Conservation (phyloP, 805 yeast genomes). For the Kodamaea nitidulidarum region DNA sequence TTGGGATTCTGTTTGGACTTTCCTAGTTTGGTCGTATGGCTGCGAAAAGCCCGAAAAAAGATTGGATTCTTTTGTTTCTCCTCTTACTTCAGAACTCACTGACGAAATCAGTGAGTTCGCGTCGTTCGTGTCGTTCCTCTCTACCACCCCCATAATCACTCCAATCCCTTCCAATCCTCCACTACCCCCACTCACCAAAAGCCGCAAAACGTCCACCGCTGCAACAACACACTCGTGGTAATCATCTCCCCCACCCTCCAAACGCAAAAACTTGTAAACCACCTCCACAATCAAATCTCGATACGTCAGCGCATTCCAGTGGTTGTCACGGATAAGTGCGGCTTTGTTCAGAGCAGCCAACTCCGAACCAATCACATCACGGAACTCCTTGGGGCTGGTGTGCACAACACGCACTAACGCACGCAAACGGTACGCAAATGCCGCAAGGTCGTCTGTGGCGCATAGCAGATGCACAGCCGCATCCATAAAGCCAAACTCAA, state of each 20-base stretch:
- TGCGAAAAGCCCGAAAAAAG: no score
- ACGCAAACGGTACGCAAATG: conserved; percentile 59
- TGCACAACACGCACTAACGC: conserved; percentile 50
- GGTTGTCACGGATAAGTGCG: conserved; percentile 37
- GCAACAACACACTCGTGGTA: conserved; percentile 1
- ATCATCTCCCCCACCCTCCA: conserved; percentile 14
- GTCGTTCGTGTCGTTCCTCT: not conserved
- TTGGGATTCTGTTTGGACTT: no score
- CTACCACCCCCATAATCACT: not conserved
- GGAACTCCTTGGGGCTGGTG: conserved; percentile 39
- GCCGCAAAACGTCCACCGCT: not conserved
- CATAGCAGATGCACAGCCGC: conserved; percentile 21
- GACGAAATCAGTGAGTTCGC: no score
- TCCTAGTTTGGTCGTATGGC: no score
- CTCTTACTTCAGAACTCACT: no score
- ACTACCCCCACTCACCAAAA: not conserved
- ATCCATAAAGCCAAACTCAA: conserved; percentile 37
- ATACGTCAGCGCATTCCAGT: conserved; percentile 57
- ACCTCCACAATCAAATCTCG: conserved; percentile 50
- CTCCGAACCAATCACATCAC: conserved; percentile 53
- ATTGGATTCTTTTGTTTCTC: no score
- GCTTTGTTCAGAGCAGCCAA: conserved; percentile 49
- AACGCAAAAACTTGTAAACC: conserved; percentile 43
- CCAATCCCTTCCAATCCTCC: not conserved
- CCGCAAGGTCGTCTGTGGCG: conserved; percentile 55